Percentiles rank a stretch among this genome's conserved stretches.
Evolutionary conservation across 371 early-diverging fungal species (phyloP).

Genomic region (Phascolomyces articulosus): DNA sequence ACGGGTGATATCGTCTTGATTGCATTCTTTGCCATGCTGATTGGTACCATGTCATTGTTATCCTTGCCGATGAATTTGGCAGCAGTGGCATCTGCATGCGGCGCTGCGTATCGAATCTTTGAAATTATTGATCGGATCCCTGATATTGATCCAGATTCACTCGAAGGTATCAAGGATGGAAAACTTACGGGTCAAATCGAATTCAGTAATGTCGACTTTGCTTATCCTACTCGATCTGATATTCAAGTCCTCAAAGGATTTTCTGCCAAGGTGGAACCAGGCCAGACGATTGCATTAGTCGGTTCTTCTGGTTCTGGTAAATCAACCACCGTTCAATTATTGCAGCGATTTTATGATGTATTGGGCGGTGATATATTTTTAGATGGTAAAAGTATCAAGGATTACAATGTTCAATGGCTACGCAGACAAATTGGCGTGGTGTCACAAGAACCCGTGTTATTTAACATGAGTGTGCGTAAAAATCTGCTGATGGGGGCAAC

Average conservation of each 20-base stretch:
- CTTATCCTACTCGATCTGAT: conserved; percentile 78
- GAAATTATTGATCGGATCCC: conserved; percentile 78
- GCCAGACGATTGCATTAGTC: conserved; percentile 82
- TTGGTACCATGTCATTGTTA: conserved; percentile 53
- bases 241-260: conserved; percentile 66
- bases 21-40: conserved; percentile 73
- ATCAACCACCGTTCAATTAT: conserved; percentile 85
- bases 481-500: conserved; percentile 78
- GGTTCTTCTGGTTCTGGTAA: conserved; percentile 90
- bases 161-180: conserved; percentile 55
- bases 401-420: conserved; percentile 71
- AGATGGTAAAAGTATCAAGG: conserved; percentile 73
- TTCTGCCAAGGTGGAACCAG: conserved; percentile 67
- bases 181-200: conserved; percentile 69
- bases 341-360: conserved; percentile 92
- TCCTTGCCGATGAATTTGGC: conserved; percentile 62
- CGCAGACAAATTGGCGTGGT: conserved; percentile 86
- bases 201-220: conserved; percentile 70
- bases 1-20: conserved; percentile 43
- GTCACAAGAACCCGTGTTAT: conserved; percentile 87
- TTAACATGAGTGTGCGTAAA: conserved; percentile 79
- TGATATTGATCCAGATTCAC: conserved; percentile 59
- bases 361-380: conserved; percentile 61
- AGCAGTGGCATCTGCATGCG: conserved; percentile 68
- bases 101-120: conserved; percentile 74